A percentile compares a stretch with the other conserved stretches of the same genome.
Evolutionary conservation across 441 rosid species (phyloP).

Genomic region (Aleurites moluccanus): DNA sequence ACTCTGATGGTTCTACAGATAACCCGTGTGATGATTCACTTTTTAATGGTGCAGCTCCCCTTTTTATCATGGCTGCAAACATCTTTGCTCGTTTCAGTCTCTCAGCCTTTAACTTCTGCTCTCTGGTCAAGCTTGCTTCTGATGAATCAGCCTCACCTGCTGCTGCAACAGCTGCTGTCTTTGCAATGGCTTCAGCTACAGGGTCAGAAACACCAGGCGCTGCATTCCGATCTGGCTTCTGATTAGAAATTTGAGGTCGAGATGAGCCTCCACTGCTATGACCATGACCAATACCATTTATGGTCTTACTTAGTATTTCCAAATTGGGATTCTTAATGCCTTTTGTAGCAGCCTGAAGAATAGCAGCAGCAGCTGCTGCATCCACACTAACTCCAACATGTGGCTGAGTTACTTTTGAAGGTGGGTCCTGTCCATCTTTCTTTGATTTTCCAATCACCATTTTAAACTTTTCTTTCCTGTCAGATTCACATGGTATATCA

Average conservation of each 20-base stretch:
- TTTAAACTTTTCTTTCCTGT: constrained; percentile 75
- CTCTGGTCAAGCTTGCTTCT: constrained; percentile 60
- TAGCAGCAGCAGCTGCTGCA: constrained; percentile 87
- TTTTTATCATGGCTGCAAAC: constrained; percentile 80
- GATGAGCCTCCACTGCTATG: constrained; percentile 41
- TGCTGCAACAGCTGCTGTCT: constrained; percentile 53
- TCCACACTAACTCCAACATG: constrained; percentile 62
- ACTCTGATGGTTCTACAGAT: constrained; percentile 55
- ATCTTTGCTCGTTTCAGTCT: constrained; percentile 93
- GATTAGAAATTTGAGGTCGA: constrained; percentile 30
- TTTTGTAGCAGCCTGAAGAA: constrained; percentile 87
- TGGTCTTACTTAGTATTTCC: constrained; percentile 41
- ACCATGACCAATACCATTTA: constrained; percentile 40
- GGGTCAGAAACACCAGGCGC: constrained; percentile 39
- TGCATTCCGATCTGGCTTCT: constrained; percentile 29
- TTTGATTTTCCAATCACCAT: constrained; percentile 67
- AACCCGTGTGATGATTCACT: constrained; percentile 42
- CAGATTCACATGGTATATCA: constrained; percentile 60
- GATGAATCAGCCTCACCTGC: constrained; percentile 70
- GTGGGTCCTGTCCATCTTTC: constrained; percentile 56
- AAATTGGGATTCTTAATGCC: constrained; percentile 79
- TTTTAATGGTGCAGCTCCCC: constrained; percentile 50
- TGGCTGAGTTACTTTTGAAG: constrained; percentile 48
- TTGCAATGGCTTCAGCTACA: constrained; percentile 43
- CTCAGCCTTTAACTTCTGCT: constrained; percentile 87